phyloP scores from a whole-genome alignment of 305 asterid species.

The Rubia occidens region DNA sequence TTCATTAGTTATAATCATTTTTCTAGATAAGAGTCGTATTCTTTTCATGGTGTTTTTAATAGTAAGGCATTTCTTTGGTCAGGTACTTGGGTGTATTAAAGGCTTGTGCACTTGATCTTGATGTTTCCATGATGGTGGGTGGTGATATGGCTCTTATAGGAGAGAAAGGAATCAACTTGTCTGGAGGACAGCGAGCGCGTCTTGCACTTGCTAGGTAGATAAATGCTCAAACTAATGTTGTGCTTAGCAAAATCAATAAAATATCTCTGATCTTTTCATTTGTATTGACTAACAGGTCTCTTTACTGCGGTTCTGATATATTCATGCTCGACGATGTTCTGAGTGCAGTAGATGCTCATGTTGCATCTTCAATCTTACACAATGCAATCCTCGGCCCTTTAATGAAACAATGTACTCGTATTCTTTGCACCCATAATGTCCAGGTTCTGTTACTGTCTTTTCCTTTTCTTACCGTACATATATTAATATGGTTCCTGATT shows the following conservation, averaged over 20 bases:
- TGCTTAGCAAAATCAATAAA: background rate
- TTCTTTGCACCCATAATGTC: constrained; percentile 84
- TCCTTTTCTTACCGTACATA: background rate
- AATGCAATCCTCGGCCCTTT: constrained; percentile 69
- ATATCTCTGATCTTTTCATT: constrained; percentile 3
- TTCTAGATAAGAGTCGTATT: background rate
- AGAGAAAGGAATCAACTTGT: constrained; percentile 82
- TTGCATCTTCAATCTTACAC: constrained; percentile 63
- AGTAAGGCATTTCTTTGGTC: constrained; percentile 21
- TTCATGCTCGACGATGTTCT: constrained; percentile 89
- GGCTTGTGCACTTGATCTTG: constrained; percentile 66
- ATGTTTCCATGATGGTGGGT: constrained; percentile 77
- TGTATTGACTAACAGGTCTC: constrained; percentile 43
- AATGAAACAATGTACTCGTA: constrained; percentile 61
- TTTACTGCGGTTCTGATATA: constrained; percentile 57
- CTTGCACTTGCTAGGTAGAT: constrained; percentile 78
- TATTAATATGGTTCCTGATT: background rate
- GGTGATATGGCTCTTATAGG: constrained; percentile 87
- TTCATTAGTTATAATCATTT: background rate
- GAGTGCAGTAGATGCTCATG: constrained; percentile 98
- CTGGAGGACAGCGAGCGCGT: constrained; percentile 98
- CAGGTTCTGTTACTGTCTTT: constrained; percentile 41
- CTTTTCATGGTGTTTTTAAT: background rate
- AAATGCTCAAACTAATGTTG: background rate
- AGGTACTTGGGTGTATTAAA: constrained; percentile 63